phyloP scores from a whole-genome alignment of 148 eudicot genomes.

The Cornus controversa region DNA sequence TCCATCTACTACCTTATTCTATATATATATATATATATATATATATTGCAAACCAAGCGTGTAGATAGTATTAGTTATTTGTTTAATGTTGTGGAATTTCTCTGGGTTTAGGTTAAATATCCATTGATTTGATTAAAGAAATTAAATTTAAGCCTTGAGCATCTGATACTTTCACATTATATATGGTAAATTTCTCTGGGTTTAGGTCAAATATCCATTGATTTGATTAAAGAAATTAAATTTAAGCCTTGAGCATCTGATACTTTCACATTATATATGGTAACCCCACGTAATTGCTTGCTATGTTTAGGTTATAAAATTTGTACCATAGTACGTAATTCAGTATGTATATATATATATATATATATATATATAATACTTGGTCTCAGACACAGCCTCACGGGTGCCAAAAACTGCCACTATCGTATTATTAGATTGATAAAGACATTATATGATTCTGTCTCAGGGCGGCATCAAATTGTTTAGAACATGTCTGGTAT shows the following conservation, averaged over 20 bases:
- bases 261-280: neutral
- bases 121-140: neutral
- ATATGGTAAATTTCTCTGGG: neutral
- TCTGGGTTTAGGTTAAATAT: neutral
- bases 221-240: too few relatives aligned
- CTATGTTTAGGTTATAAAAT: too few relatives aligned
- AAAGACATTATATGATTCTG: neutral
- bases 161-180: neutral
- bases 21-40: too few relatives aligned
- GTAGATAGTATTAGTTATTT: neutral
- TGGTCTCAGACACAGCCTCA: too few relatives aligned
- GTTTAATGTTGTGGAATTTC: too few relatives aligned
- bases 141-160: neutral
- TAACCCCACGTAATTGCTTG: too few relatives aligned
- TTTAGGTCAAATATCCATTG: neutral
- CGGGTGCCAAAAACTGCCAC: neutral
- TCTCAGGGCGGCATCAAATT: neutral
- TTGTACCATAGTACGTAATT: too few relatives aligned
- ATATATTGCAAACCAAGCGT: neutral
- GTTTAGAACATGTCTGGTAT: neutral
- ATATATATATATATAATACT: too few relatives aligned
- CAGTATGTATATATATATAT: too few relatives aligned
- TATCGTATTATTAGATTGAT: neutral
- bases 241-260: neutral
- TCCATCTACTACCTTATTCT: neutral